phyloP scores from a whole-genome alignment of 2,329 filamentous ascomycete genomes.

The Basipetospora sp. region DNA sequence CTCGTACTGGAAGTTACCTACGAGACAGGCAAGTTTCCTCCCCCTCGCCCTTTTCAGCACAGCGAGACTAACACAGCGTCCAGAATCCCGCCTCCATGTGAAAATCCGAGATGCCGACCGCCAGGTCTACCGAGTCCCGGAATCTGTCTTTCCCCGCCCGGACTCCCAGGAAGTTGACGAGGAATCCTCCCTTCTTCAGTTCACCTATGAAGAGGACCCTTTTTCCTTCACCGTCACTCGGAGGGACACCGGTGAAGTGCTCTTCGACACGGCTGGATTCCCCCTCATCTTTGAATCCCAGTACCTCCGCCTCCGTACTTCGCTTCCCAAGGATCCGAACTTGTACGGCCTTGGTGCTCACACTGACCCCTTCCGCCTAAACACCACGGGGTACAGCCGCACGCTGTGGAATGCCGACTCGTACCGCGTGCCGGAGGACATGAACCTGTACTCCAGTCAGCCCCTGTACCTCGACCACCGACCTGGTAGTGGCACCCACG shows the following conservation, averaged over 20 bases:
- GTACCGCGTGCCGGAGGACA: conserved; percentile 39
- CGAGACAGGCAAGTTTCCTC: conserved; percentile 36
- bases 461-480: conserved; percentile 59
- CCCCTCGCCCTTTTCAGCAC: background rate
- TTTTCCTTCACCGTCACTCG: conserved; percentile 48
- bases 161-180: conserved; percentile 2
- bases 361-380: conserved; percentile 50
- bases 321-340: conserved; percentile 48
- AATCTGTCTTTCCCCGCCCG: conserved; percentile 47
- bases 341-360: conserved; percentile 67
- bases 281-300: conserved; percentile 58
- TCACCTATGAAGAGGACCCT: conserved; percentile 26
- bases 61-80: background rate
- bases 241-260: conserved; percentile 21
- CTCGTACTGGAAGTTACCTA: conserved; percentile 47
- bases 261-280: conserved; percentile 54
- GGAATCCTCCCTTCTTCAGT: conserved; percentile 26
- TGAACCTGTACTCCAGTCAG: conserved; percentile 57
- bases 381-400: conserved; percentile 51
- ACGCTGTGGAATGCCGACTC: conserved; percentile 55
- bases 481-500: conserved; percentile 33
- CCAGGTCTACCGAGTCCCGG: conserved; percentile 60
- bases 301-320: conserved; percentile 55
- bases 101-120: conserved; percentile 52
- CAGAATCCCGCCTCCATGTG: conserved; percentile 2